Evolutionary conservation across 164 flowering plant genomes (phyloP).

Genomic region (Hamamelis virginiana): DNA sequence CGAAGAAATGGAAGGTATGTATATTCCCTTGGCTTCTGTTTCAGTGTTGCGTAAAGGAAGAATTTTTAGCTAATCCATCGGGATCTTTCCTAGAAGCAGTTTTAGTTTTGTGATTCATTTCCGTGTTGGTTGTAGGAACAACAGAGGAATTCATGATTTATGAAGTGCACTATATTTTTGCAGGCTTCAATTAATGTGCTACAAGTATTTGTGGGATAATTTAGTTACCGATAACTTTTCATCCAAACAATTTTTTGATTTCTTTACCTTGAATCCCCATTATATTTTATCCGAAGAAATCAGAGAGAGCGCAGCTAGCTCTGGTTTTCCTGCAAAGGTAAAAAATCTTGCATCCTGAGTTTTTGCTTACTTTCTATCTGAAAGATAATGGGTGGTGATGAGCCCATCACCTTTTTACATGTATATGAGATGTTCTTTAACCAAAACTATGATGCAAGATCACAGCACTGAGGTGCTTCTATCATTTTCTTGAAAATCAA

Average conservation of each 20-base stretch:
- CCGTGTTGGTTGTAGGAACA: background rate
- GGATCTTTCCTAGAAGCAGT: too few relatives aligned
- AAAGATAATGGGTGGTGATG: too few relatives aligned
- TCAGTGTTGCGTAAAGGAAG: background rate
- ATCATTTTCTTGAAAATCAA: too few relatives aligned
- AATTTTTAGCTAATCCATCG: background rate
- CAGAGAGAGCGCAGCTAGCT: constrained; percentile 36
- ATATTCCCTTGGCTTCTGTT: background rate
- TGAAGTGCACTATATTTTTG: constrained; percentile 14
- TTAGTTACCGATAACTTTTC: constrained; percentile 56
- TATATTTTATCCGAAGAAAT: constrained; percentile 54
- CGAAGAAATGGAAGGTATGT: constrained; percentile 79
- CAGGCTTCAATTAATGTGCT: constrained; percentile 94
- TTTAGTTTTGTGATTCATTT: constrained; percentile 5
- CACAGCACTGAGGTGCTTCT: too few relatives aligned
- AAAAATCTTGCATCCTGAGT: background rate
- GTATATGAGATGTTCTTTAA: too few relatives aligned
- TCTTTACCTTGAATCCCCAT: constrained; percentile 61
- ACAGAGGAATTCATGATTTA: background rate
- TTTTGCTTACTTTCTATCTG: too few relatives aligned
- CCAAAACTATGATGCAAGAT: too few relatives aligned
- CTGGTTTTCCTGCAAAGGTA: constrained; percentile 67
- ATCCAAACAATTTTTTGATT: constrained; percentile 41
- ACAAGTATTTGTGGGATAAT: constrained; percentile 82
- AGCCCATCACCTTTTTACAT: too few relatives aligned